Conservation (phyloP, 2,329 filamentous ascomycete genomes). For the Fusarium fujikuroi region DNA sequence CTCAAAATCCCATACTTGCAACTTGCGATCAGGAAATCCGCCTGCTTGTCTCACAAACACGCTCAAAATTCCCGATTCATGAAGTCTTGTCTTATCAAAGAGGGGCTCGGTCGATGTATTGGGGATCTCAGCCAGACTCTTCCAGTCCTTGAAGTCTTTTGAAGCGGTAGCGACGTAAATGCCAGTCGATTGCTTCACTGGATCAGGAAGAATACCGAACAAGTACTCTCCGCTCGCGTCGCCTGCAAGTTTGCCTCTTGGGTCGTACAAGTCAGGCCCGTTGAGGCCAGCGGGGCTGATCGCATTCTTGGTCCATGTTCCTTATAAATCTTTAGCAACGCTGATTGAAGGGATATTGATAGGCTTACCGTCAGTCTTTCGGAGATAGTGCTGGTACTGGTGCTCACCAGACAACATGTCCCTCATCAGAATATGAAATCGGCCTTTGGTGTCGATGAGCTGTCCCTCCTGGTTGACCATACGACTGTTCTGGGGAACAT, state of each 20-base stretch:
- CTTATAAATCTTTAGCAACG: not conserved
- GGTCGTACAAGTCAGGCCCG: slow-evolving; percentile 28
- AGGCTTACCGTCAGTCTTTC: not conserved
- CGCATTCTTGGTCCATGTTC: slow-evolving; percentile 27
- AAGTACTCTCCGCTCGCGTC: slow-evolving; percentile 22
- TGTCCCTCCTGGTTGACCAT: slow-evolving; percentile 36
- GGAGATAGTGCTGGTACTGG: slow-evolving; percentile 28
- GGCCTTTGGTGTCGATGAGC: slow-evolving; percentile 12
- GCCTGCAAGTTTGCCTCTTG: slow-evolving; percentile 29
- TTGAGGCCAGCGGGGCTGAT: slow-evolving; percentile 20
- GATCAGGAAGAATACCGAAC: slow-evolving; percentile 16
- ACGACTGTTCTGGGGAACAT: slow-evolving; percentile 27
- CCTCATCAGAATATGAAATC: slow-evolving; percentile 31
- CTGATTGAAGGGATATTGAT: accelerated
- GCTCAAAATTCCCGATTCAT: slow-evolving; percentile 14
- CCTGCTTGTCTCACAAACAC: slow-evolving; percentile 27
- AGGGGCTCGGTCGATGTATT: slow-evolving; percentile 28
- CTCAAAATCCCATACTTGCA: slow-evolving; percentile 35
- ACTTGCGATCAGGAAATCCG: slow-evolving; percentile 12
- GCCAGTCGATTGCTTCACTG: not conserved
- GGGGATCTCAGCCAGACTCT: slow-evolving; percentile 7
- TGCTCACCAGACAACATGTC: slow-evolving; percentile 19
- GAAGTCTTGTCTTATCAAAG: slow-evolving; percentile 15
- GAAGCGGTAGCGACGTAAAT: slow-evolving; percentile 26
- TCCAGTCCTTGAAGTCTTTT: slow-evolving; percentile 18